These are phyloP conservation scores for Cornus controversa DNA, from an alignment of 148 eudicot genomes.

Conservation along the genomic window DNA sequence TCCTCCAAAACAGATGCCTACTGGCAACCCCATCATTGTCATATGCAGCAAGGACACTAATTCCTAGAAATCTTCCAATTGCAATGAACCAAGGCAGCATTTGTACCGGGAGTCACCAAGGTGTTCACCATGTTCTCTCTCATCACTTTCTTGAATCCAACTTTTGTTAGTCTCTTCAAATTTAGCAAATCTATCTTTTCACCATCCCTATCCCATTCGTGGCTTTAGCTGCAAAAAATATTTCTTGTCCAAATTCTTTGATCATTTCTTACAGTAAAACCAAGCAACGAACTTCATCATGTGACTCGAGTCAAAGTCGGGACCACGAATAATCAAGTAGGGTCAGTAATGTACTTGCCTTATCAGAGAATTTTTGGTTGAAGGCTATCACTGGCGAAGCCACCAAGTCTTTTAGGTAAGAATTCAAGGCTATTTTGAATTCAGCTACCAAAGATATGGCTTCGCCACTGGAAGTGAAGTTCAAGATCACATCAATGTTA, in stretches of 20 bases:
- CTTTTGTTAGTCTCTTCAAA: neutral
- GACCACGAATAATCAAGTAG: no score
- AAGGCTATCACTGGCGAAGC: conserved; percentile 33
- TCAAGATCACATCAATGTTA: conserved; percentile 19
- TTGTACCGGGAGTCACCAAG: neutral
- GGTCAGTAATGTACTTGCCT: conserved; percentile 14
- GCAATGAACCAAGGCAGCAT: neutral
- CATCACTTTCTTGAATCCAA: conserved; percentile 15
- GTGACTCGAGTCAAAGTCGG: no score
- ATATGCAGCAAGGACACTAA: conserved; percentile 7
- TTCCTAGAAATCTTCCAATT: conserved; percentile 5
- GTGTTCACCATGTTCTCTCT: conserved; percentile 5
- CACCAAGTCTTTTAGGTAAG: conserved; percentile 28
- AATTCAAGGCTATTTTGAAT: conserved; percentile 35
- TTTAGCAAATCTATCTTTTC: neutral
- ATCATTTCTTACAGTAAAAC: conserved; percentile 4
- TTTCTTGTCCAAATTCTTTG: no score
- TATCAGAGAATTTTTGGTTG: conserved; percentile 26
- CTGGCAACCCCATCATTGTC: neutral
- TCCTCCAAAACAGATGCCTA: conserved; percentile 9
- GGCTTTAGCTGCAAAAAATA: neutral
- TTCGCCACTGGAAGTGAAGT: conserved; percentile 29
- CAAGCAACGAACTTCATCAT: no score
- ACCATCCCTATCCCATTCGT: conserved; percentile 1
- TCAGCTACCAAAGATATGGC: conserved; percentile 21